These are phyloP conservation scores for Dendrobium officinale DNA, from an alignment of 106 monocot genomes.

Conservation along the genomic window DNA sequence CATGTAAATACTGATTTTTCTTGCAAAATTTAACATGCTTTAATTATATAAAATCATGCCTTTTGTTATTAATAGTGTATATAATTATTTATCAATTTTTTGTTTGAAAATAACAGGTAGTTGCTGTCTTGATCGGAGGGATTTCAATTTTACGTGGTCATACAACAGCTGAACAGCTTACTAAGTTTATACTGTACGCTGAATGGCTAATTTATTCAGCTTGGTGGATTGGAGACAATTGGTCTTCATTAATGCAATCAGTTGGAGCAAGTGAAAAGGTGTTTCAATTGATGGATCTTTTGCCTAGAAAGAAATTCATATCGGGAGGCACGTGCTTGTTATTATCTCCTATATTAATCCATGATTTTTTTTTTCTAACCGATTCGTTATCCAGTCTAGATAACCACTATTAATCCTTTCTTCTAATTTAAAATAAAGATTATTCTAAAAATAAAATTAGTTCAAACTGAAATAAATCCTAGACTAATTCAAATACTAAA, in stretches of 20 bases:
- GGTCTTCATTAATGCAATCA: conserved; percentile 91
- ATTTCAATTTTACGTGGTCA: conserved; percentile 72
- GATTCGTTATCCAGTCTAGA: too few species aligned
- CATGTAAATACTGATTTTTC: background rate
- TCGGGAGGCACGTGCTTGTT: conserved; percentile 43
- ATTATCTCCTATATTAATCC: background rate
- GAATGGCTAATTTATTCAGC: conserved; percentile 93
- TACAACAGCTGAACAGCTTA: conserved; percentile 86
- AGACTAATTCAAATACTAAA: too few species aligned
- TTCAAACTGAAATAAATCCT: too few species aligned
- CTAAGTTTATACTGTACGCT: conserved; percentile 83
- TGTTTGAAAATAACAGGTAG: conserved; percentile 41
- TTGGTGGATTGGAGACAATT: conserved; percentile 91
- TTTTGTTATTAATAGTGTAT: conserved; percentile 3
- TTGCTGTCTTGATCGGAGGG: conserved; percentile 91
- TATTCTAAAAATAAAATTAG: too few species aligned
- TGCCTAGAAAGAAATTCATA: conserved; percentile 52
- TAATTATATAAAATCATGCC: background rate
- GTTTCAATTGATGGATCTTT: conserved; percentile 80
- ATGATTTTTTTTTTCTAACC: background rate
- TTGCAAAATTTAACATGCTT: background rate
- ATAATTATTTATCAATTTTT: background rate
- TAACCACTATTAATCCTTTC: too few species aligned
- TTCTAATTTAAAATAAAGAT: too few species aligned
- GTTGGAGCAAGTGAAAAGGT: conserved; percentile 95